These are phyloP conservation scores for Astraeus odoratus DNA, from an alignment of 768 basidiomycete genomes.

Conservation along the genomic window DNA sequence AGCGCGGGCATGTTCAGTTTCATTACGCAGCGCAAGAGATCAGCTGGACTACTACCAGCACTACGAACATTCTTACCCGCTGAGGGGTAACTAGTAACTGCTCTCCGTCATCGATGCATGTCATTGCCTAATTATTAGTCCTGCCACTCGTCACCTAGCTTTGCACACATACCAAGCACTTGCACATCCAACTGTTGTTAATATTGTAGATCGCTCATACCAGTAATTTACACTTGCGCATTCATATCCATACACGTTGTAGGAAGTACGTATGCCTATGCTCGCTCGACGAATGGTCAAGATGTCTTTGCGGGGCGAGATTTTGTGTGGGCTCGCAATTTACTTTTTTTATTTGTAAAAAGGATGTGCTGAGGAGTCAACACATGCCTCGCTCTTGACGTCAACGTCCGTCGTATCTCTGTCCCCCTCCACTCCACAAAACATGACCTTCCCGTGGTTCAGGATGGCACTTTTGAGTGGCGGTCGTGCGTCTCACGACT, in stretches of 20 bases:
- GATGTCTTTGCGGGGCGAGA: too few relatives aligned
- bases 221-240: not conserved
- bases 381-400: not conserved
- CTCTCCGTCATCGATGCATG: not conserved
- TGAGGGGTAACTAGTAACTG: slow-evolving; percentile 15
- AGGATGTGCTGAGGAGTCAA: too few relatives aligned
- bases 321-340: too few relatives aligned
- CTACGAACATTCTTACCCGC: slow-evolving; percentile 18
- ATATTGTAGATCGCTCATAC: not conserved
- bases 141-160: not conserved
- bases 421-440: not conserved
- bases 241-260: not conserved
- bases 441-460: slow-evolving; percentile 53
- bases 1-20: slow-evolving; percentile 33
- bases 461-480: slow-evolving; percentile 41
- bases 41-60: slow-evolving; percentile 14
- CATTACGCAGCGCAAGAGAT: slow-evolving; percentile 22
- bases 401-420: not conserved
- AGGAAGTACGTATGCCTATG: too few relatives aligned
- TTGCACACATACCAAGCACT: not conserved
- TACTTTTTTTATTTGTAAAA: too few relatives aligned
- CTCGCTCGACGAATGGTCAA: too few relatives aligned
- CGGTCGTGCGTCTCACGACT: slow-evolving; percentile 36
- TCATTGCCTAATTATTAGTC: not conserved
- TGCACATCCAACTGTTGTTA: not conserved